Evolutionary conservation across 1,284 basidiomycete species (phyloP).

Genomic region (Retiboletus flavoniger): DNA sequence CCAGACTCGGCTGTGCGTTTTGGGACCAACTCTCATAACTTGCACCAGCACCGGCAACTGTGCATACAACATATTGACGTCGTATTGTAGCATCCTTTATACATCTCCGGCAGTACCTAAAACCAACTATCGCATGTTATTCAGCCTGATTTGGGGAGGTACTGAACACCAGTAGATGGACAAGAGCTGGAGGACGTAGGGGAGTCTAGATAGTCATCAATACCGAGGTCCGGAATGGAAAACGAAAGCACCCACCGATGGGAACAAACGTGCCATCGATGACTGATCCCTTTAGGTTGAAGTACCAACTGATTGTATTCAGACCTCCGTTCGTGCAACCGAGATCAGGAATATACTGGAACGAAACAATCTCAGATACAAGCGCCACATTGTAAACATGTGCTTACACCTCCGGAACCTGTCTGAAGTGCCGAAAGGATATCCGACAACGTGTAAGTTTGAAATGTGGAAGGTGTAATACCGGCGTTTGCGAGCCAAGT

Average conservation of each 20-base stretch:
- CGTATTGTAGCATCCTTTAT: background rate
- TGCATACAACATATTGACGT: background rate
- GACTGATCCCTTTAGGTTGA: conserved; percentile 62
- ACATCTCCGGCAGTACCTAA: background rate
- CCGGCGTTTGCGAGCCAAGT: conserved; percentile 67
- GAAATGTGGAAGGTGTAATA: conserved; percentile 61
- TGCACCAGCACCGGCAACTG: background rate
- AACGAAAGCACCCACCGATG: conserved; percentile 45
- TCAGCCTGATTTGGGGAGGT: conserved; percentile 55
- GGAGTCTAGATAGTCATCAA: conserved; percentile 43
- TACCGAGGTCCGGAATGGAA: background rate
- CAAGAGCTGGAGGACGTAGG: conserved; percentile 50
- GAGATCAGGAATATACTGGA: conserved; percentile 55
- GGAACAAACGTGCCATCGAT: conserved; percentile 64
- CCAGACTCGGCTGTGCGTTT: background rate
- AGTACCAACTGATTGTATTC: conserved; percentile 64
- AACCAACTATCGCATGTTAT: background rate
- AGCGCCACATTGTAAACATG: background rate
- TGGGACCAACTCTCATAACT: background rate
- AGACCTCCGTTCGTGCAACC: conserved; percentile 51
- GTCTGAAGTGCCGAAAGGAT: conserved; percentile 57
- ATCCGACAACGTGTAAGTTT: conserved; percentile 58
- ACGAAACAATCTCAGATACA: conserved; percentile 2
- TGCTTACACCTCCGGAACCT: conserved; percentile 45
- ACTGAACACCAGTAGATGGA: conserved; percentile 57